Conservation (phyloP, 2,329 filamentous ascomycete genomes). For the Cladosporium sp. region DNA sequence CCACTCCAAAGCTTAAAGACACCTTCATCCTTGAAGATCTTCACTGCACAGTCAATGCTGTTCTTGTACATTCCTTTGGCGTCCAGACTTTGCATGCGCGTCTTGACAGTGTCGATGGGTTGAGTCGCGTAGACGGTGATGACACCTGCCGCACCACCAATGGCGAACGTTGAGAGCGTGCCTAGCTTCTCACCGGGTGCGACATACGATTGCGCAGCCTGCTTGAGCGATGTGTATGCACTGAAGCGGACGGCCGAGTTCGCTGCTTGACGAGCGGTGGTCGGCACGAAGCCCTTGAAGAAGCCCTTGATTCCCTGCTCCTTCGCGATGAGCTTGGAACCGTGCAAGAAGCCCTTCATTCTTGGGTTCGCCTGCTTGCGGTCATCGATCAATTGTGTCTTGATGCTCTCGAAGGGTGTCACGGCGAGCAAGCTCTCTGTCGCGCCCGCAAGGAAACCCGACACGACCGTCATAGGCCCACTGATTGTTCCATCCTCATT, state of each 20-base stretch:
- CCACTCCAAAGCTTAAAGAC: constrained; percentile 92
- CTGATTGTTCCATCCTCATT: constrained; percentile 86
- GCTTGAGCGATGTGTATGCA: constrained; percentile 90
- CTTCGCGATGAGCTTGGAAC: constrained; percentile 79
- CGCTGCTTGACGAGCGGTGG: constrained; percentile 89
- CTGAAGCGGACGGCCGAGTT: constrained; percentile 92
- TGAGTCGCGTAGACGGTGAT: constrained; percentile 80
- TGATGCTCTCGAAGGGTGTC: constrained; percentile 96
- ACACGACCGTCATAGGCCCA: constrained; percentile 86
- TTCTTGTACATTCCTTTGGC: constrained; percentile 80
- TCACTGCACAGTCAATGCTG: constrained; percentile 76
- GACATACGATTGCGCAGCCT: constrained; percentile 89
- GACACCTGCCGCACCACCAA: constrained; percentile 83
- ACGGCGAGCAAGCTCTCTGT: constrained; percentile 93
- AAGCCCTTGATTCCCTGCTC: constrained; percentile 90
- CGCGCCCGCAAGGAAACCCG: constrained; percentile 90
- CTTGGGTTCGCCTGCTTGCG: constrained; percentile 82
- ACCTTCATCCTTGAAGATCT: constrained; percentile 88
- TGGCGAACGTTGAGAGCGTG: constrained; percentile 81
- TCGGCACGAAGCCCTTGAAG: constrained; percentile 95
- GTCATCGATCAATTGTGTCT: constrained; percentile 97
- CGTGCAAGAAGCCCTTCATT: constrained; percentile 89
- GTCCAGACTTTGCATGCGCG: constrained; percentile 93
- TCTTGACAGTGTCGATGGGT: constrained; percentile 92
- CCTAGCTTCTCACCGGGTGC: constrained; percentile 94